phyloP scores from a whole-genome alignment of 768 basidiomycete genomes.

The Phylloporus scabripes region DNA sequence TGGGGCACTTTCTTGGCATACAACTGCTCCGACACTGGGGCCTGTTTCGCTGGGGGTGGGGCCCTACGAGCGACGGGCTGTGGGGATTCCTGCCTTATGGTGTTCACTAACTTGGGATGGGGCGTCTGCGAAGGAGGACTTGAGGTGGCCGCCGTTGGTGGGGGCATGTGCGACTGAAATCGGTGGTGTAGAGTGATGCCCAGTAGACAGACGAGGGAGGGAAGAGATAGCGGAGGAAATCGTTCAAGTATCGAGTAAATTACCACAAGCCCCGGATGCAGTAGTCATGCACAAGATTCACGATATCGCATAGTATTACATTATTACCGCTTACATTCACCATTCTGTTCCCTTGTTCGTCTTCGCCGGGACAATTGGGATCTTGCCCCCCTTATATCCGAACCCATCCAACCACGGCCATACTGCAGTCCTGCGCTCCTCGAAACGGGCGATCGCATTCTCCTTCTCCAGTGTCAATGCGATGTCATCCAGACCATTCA shows the following conservation, averaged over 20 bases:
- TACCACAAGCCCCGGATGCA: constrained; percentile 15
- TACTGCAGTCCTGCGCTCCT: constrained; percentile 62
- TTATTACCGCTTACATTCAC: constrained; percentile 33
- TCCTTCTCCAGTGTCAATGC: constrained; percentile 86
- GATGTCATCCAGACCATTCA: constrained; percentile 97
- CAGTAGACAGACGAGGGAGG: background rate
- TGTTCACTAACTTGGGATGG: constrained; percentile 10
- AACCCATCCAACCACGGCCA: constrained; percentile 99
- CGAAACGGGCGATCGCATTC: constrained; percentile 69
- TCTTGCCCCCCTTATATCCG: constrained; percentile 78
- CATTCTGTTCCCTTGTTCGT: constrained; percentile 60
- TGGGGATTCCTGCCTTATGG: constrained; percentile 13
- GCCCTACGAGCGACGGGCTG: constrained; percentile 16
- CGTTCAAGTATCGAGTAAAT: constrained; percentile 1
- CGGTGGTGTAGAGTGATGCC: background rate
- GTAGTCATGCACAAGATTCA: constrained; percentile 7
- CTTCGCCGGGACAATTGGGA: constrained; percentile 46
- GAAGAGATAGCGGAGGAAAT: background rate
- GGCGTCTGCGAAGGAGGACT: constrained; percentile 11
- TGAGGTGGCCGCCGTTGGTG: constrained; percentile 8
- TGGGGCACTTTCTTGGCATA: constrained; percentile 57
- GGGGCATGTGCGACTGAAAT: constrained; percentile 13
- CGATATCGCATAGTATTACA: background rate
- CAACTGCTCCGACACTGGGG: constrained; percentile 30
- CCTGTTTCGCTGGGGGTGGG: constrained; percentile 18